Base-by-base conservation (phyloP, 345 rosid species). In the Heritiera fomes region DNA sequence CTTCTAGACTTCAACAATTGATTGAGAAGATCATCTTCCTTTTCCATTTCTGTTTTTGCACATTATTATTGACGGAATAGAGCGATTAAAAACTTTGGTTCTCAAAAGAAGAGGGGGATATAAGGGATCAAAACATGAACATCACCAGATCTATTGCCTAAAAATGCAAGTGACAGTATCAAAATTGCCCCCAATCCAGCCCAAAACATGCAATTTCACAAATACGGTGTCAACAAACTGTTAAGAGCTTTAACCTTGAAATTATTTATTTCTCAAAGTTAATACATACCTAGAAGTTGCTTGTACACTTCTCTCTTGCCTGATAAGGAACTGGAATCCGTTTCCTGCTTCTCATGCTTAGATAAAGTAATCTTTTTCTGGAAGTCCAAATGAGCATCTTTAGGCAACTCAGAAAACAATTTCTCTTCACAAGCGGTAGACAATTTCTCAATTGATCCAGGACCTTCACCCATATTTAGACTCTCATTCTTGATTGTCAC, bases 401-500 rank as follows among this genome's bases (percentile, higher is more conserved):
- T 78, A 53, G 83, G 77, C 77, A 81, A 82, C 67, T 84, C 78
- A 32, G 71, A 65, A 43, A 84, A 76, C 40, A 77, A 79, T 65
- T 56, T 85, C 68, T 80, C 86, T 82, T 75, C 79, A 18, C 71
- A 75, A 63, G 77, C 53, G 74, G 75, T 56, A 76, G 88, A 55
- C 45, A 73, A 63, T 41, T 56, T 58, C 74, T 80, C 78, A 34
- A 38, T 80, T 76, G 46, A 79, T 64, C 71, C 83, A 30, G 78
- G 59, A 73, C 80, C 83, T 80, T 87, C 89, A 82, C 81, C 85
- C 53, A 87, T 86, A 75, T 82, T 85, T 79, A 95, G 85, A 85
- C 90, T 88, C 90, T 95, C 96, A 32, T 91, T 95, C 80, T 89
- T 92, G 66, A 95, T 91, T 81, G 89, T 86, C 66, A 89, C 87